Evolutionary conservation across 371 early-diverging fungal species (phyloP).

Genomic region (Amoeboaphelidium occidentale): DNA sequence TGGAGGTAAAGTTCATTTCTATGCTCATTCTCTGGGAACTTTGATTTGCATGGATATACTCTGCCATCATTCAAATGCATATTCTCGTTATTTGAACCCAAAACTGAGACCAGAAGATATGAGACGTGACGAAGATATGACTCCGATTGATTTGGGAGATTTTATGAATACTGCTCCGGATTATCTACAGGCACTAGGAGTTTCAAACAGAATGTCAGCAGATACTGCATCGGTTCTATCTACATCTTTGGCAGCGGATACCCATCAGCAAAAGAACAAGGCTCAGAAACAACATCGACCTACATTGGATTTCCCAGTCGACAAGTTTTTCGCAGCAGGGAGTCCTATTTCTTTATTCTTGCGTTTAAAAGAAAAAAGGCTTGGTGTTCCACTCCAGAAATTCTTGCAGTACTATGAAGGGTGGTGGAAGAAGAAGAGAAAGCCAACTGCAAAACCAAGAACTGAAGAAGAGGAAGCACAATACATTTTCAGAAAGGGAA

Average conservation of each 20-base stretch:
- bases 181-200: too few species aligned
- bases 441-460: too few species aligned
- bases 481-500: too few species aligned
- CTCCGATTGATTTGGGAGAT: too few species aligned
- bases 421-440: neutral
- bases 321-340: neutral
- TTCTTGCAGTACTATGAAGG: neutral
- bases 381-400: neutral
- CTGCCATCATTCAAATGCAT: neutral
- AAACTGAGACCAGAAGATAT: neutral
- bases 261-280: too few species aligned
- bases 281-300: too few species aligned
- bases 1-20: neutral
- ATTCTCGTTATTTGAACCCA: neutral
- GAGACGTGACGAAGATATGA: too few species aligned
- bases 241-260: too few species aligned
- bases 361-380: neutral
- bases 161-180: too few species aligned
- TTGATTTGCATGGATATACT: neutral
- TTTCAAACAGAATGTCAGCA: too few species aligned
- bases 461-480: too few species aligned
- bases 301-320: neutral
- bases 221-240: too few species aligned
- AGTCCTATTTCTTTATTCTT: neutral
- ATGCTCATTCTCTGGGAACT: neutral